Conservation (phyloP, 371 early-diverging fungal genomes). For the Chytridium lagenaria region DNA sequence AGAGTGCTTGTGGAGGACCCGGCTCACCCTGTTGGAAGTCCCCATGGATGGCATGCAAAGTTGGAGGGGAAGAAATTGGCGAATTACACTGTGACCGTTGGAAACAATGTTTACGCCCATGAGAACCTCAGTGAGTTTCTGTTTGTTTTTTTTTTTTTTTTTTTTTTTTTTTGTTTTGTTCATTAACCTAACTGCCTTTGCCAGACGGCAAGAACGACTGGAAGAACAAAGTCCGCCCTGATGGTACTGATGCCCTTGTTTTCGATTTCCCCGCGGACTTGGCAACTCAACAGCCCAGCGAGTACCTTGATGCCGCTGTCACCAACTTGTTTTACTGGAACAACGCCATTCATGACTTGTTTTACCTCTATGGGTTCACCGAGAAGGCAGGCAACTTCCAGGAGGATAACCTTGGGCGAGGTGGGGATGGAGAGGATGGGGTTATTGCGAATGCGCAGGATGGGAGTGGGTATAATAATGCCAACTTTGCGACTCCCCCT, state of each 20-base stretch:
- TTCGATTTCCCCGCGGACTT: constrained; percentile 84
- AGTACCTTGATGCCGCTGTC: constrained; percentile 83
- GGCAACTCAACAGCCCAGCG: constrained; percentile 65
- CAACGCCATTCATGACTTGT: constrained; percentile 67
- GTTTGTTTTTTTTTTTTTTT: background rate
- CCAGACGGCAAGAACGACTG: constrained; percentile 54
- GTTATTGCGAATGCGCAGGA: constrained; percentile 97
- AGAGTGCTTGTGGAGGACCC: constrained; percentile 76
- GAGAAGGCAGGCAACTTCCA: constrained; percentile 97
- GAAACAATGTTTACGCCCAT: constrained; percentile 82
- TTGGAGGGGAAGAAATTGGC: constrained; percentile 25
- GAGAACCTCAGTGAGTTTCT: constrained; percentile 58
- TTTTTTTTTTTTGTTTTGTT: background rate
- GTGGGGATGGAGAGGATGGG: constrained; percentile 80
- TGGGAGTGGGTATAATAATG: constrained; percentile 75
- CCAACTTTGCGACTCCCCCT: constrained; percentile 97
- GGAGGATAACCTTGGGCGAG: constrained; percentile 83
- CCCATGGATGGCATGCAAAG: constrained; percentile 60
- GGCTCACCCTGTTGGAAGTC: constrained; percentile 72
- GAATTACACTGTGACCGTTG: constrained; percentile 73
- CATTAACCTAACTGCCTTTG: background rate
- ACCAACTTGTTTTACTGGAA: constrained; percentile 95
- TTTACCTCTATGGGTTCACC: constrained; percentile 88
- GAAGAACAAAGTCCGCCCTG: constrained; percentile 80
- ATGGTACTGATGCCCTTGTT: constrained; percentile 53